Evolutionary conservation across 2,329 filamentous ascomycete genomes (phyloP).

Genomic region (Helicocarpus griseus): DNA sequence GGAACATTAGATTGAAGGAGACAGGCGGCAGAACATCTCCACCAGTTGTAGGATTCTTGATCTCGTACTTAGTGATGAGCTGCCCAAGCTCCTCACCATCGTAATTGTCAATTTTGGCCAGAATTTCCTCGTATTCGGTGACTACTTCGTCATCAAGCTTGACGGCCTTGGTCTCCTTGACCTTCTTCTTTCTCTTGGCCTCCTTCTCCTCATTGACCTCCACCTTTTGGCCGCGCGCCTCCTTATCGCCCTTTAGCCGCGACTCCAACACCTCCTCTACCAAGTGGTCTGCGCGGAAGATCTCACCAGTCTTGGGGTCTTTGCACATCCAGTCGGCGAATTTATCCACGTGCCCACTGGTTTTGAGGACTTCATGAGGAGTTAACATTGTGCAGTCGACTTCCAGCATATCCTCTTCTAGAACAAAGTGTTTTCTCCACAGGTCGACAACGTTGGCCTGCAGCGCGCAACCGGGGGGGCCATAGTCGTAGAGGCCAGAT

Average conservation of each 20-base stretch:
- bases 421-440: slow-evolving; percentile 89
- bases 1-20: slow-evolving; percentile 98
- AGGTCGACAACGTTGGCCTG: slow-evolving; percentile 79
- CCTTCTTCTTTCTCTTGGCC: slow-evolving; percentile 81
- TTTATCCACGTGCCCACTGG: slow-evolving; percentile 91
- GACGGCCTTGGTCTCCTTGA: slow-evolving; percentile 64
- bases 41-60: slow-evolving; percentile 76
- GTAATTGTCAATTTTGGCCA: slow-evolving; percentile 95
- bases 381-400: slow-evolving; percentile 92
- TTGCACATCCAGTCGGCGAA: slow-evolving; percentile 99
- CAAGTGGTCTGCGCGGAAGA: slow-evolving; percentile 89
- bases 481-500: slow-evolving; percentile 85
- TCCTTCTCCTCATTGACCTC: slow-evolving; percentile 62
- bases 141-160: slow-evolving; percentile 81
- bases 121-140: slow-evolving; percentile 79
- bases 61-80: slow-evolving; percentile 83
- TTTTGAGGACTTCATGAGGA: slow-evolving; percentile 88
- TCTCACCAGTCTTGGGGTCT: slow-evolving; percentile 94
- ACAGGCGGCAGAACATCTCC: slow-evolving; percentile 70
- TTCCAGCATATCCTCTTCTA: slow-evolving; percentile 92
- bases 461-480: slow-evolving; percentile 75
- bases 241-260: slow-evolving; percentile 80
- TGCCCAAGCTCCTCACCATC: slow-evolving; percentile 74
- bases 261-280: slow-evolving; percentile 89
- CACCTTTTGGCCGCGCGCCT: slow-evolving; percentile 72